These are phyloP conservation scores for Cladosporium oxysporum DNA, from an alignment of 2,329 filamentous ascomycete genomes.

Conservation along the genomic window DNA sequence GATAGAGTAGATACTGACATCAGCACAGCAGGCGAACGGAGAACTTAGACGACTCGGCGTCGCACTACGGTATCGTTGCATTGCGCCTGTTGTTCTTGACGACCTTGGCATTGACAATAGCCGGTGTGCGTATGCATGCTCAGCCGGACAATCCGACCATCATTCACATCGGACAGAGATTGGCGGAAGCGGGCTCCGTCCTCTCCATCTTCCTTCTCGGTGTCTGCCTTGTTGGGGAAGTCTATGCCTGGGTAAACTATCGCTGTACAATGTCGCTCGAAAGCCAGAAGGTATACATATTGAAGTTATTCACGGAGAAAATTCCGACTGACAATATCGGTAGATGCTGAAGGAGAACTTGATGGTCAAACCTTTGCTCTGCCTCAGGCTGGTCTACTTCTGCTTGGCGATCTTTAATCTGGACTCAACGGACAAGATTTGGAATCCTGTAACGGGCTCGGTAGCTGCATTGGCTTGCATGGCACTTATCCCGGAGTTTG, in stretches of 20 bases:
- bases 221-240: neutral
- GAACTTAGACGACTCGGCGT: neutral
- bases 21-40: neutral
- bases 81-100: neutral
- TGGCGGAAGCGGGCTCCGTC: slow-evolving; percentile 6
- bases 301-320: neutral
- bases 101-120: slow-evolving; percentile 5
- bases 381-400: slow-evolving; percentile 4
- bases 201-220: neutral
- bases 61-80: slow-evolving; percentile 12
- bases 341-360: neutral
- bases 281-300: neutral
- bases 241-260: neutral
- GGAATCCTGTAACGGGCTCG: slow-evolving; percentile 4
- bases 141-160: slow-evolving; percentile 1
- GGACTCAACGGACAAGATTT: neutral
- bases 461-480: slow-evolving; percentile 11
- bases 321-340: neutral
- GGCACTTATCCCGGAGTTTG: slow-evolving; percentile 7
- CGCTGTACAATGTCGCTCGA: neutral
- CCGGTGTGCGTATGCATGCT: slow-evolving; percentile 13
- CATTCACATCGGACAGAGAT: neutral
- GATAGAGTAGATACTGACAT: neutral
- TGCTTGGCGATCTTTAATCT: slow-evolving; percentile 6
- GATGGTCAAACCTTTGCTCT: neutral